Base-by-base conservation (phyloP, 2,329 filamentous ascomycete species). In the Plenodomus lindquistii region DNA sequence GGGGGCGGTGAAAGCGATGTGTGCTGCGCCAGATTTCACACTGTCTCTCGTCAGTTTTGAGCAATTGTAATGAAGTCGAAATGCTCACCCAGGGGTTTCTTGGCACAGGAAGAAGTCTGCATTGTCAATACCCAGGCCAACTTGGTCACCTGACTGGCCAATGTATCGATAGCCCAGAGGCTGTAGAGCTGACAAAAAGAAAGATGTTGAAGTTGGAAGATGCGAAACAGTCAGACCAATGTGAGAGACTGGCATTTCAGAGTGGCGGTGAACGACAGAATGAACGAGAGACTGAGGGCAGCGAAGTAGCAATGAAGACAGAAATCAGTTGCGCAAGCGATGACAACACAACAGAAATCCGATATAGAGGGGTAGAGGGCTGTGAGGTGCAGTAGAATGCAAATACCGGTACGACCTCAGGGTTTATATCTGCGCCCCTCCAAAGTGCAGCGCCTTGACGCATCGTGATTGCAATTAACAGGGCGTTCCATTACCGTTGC, bases 141-240 rank as follows among this genome's bases (percentile, higher is more conserved):
- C 81, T 44, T 83, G 82, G 54, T 82, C 78, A 42, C 82, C 81
- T 66, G 81, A 78, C 49, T 82, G 77, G 46, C 82, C 83, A 54
- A 90, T 80, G 68, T 85, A 95, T 52, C 81, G 81, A 53, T 95
- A 85, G 31, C 88, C 88, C 18, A 96, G 80, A 3, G 89, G 87
- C 60, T 93, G 89, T 7, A 90, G 80, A 56, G 91, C 81, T 54
- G 88, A 83, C 18, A 91, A 83, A 73, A 91, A 96, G 77, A 95
- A 96, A 7, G 90, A 94, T 41, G 87, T 85, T 3, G 91, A 88
- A 29, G 86, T 84, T 45, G 90, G 84, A 44, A 96, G 83, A 71
- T 92, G 86, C 52, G 85, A 86, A 66, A 96, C 91, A 31, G 82
- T 85, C 53, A 86, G 76, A 52, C 82, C 83, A 52, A 85, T 78